These are phyloP conservation scores for Fomitopsis betulina DNA, from an alignment of 1,284 basidiomycete genomes.

Conservation along the genomic window DNA sequence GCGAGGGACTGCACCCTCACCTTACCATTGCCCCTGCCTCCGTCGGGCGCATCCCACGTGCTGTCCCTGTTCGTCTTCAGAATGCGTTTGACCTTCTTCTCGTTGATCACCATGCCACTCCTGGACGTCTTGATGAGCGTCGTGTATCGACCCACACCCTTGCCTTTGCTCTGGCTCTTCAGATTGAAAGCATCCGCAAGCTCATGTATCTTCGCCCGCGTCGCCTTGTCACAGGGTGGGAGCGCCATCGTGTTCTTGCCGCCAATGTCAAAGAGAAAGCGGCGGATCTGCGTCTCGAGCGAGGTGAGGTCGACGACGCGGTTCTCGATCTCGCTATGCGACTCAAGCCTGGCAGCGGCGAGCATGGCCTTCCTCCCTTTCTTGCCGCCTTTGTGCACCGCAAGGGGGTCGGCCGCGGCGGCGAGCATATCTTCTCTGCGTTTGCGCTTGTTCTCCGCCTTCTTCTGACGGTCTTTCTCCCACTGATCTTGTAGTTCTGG, in stretches of 20 bases:
- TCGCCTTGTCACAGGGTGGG: slow-evolving; percentile 72
- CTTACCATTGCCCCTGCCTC: slow-evolving; percentile 24
- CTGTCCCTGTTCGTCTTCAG: slow-evolving; percentile 33
- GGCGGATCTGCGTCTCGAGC: slow-evolving; percentile 64
- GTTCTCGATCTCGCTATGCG: slow-evolving; percentile 42
- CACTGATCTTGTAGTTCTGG: slow-evolving; percentile 68
- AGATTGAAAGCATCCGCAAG: slow-evolving; percentile 72
- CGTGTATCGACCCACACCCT: slow-evolving; percentile 58
- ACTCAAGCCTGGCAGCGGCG: slow-evolving; percentile 45
- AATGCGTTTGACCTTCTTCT: slow-evolving; percentile 56
- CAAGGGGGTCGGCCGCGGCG: slow-evolving; percentile 50
- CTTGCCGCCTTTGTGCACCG: slow-evolving; percentile 57
- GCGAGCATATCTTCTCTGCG: slow-evolving; percentile 56
- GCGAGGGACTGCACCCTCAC: slow-evolving; percentile 23
- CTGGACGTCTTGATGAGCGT: slow-evolving; percentile 64
- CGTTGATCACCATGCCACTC: slow-evolving; percentile 48
- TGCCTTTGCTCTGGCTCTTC: slow-evolving; percentile 74
- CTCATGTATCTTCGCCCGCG: slow-evolving; percentile 71
- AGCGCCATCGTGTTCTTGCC: slow-evolving; percentile 55
- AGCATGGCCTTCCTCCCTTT: slow-evolving; percentile 64
- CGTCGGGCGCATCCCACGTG: slow-evolving; percentile 28
- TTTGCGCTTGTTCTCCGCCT: slow-evolving; percentile 70
- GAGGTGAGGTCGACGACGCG: slow-evolving; percentile 49
- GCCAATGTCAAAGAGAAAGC: slow-evolving; percentile 57
- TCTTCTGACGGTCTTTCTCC: slow-evolving; percentile 78